These are phyloP conservation scores for Sorghum bicolor DNA, from an alignment of 176 grass and related monocot genomes.

Conservation along the genomic window DNA sequence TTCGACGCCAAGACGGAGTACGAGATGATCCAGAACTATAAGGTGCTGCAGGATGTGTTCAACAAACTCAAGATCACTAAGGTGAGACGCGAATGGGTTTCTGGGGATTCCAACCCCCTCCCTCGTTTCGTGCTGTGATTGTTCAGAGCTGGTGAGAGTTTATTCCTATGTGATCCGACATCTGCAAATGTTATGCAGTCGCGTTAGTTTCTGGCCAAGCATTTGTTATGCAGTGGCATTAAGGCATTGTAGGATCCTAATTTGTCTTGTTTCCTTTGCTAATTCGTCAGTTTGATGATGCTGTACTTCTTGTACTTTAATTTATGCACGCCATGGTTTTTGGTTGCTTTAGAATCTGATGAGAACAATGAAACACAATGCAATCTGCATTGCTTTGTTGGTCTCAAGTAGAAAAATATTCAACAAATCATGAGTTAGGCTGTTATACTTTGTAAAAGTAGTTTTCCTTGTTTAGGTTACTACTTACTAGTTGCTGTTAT, in stretches of 20 bases:
- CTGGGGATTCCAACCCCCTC: no score
- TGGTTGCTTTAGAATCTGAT: neutral
- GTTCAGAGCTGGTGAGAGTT: no score
- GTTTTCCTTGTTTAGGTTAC: neutral
- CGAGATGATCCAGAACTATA: constrained; percentile 99
- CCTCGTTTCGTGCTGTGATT: neutral
- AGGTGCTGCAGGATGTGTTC: constrained; percentile 98
- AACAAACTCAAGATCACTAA: constrained; percentile 96
- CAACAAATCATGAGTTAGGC: neutral
- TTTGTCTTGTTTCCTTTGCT: neutral
- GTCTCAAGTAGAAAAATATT: neutral
- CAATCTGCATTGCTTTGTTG: neutral
- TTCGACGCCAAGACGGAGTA: constrained; percentile 97
- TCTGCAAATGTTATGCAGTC: neutral
- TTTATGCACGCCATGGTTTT: neutral
- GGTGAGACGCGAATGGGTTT: constrained; percentile 29
- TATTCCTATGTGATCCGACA: neutral
- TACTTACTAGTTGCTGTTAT: neutral
- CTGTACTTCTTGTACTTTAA: neutral
- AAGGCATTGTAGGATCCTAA: no score
- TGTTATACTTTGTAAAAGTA: neutral
- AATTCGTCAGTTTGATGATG: neutral
- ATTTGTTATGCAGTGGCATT: no score
- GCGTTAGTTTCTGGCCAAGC: no score
- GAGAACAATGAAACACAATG: neutral